Evolutionary conservation across 2,329 filamentous ascomycete species (phyloP).

Genomic region (Ceratocystis cacaofunesta): DNA sequence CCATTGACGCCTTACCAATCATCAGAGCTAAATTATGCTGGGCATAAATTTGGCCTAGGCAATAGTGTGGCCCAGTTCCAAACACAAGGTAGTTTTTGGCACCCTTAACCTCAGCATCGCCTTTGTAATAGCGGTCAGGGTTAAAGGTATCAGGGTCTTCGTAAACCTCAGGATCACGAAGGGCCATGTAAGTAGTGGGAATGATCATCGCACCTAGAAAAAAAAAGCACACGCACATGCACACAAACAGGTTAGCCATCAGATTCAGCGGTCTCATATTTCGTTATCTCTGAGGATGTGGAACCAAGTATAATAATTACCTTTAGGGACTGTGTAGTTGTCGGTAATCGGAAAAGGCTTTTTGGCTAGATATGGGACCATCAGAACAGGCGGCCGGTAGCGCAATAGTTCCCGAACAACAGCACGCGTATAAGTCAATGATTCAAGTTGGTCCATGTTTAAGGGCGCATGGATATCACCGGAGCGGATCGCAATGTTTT

Average conservation of each 20-base stretch:
- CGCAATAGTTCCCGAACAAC: constrained; percentile 83
- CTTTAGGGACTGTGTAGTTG: constrained; percentile 83
- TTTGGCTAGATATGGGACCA: constrained; percentile 92
- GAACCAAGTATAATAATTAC: constrained; percentile 26
- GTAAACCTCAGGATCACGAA: constrained; percentile 87
- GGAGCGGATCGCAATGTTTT: constrained; percentile 65
- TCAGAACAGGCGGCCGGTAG: constrained; percentile 89
- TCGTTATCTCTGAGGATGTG: background rate
- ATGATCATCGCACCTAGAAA: constrained; percentile 70
- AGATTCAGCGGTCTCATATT: background rate
- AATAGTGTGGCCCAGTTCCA: constrained; percentile 91
- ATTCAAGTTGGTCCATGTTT: constrained; percentile 74
- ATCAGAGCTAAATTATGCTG: constrained; percentile 77
- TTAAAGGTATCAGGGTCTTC: constrained; percentile 77
- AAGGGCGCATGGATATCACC: constrained; percentile 57
- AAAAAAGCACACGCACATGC: background rate
- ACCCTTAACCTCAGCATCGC: constrained; percentile 71
- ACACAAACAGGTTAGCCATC: constrained; percentile 17
- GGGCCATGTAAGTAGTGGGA: constrained; percentile 75
- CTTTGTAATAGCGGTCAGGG: constrained; percentile 80
- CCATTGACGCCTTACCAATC: constrained; percentile 76
- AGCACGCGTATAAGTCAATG: constrained; percentile 77
- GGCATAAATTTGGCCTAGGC: constrained; percentile 84
- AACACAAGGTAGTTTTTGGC: constrained; percentile 96
- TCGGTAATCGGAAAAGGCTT: constrained; percentile 85